Evolutionary conservation across 352 stramenopile genomes (phyloP), one percentile per base, ranked within the genome.

Genomic region (Globisporangium uncinulatum): DNA sequence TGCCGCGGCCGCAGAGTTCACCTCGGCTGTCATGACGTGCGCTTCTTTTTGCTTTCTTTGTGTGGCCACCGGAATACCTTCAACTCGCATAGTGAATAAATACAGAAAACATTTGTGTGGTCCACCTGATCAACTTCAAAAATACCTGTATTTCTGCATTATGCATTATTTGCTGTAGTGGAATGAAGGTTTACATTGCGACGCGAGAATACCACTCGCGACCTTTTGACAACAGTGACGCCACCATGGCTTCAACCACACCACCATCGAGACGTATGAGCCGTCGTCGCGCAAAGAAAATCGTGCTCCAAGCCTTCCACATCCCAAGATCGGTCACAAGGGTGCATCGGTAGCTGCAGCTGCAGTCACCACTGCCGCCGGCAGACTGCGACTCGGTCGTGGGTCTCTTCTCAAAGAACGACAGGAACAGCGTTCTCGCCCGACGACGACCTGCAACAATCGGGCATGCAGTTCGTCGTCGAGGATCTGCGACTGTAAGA

Each of bases 21-120:
- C 79, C 46, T 90, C 79, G 1, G 77, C 79, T 10, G 79, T 90
- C 79, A 90, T 90, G 8, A 15, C 62, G 7, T 6, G 7, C 39
- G 39, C 6, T 13, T 39, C 1, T 17, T 20, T 4, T 31, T n/a
- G n/a, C 29, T 14, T 20, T 47, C 43, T 43, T 13, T 24, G 15
- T 58, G n/a, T 44, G 34, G 15, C 14, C 11, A 31, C 13, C 17
- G 15, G 43, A 15, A 29, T 7, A 13, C 14, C 6, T 29, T 14
- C 8, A 24, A 29, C 4, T 53, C 15, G 29, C 29, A 43, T 51
- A 37, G 53, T 57, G 52, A 55, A 15, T 9, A 54, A 48, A 48
- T 29, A 4, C 43, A 17, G 17, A 9, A 29, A 29, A 39, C 10
- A 39, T 39, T 39, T 3, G 34, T 39, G 34, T 39, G 34, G 34